Conservation (phyloP, 2,329 filamentous ascomycete genomes). For the Scorias spongiosa region DNA sequence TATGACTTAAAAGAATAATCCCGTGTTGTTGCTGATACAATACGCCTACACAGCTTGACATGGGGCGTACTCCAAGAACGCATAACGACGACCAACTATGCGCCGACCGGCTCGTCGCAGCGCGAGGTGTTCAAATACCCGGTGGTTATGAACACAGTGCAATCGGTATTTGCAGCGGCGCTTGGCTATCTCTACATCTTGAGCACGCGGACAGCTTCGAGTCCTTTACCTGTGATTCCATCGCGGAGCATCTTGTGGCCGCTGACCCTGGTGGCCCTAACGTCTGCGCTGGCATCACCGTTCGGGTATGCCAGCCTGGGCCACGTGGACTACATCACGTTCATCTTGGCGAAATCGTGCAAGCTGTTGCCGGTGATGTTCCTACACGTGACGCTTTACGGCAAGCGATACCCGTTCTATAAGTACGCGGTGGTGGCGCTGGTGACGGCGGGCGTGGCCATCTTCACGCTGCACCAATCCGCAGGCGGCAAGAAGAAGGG, state of each 20-base stretch:
- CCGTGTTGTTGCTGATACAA: background rate
- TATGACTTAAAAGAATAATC: background rate
- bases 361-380: conserved; percentile 99
- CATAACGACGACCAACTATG: conserved; percentile 84
- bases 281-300: conserved; percentile 76
- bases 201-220: conserved; percentile 33
- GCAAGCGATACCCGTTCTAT: conserved; percentile 77
- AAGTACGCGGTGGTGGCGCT: conserved; percentile 89
- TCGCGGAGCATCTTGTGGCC: conserved; percentile 58
- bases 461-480: conserved; percentile 73
- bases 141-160: conserved; percentile 90
- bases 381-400: conserved; percentile 83
- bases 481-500: conserved; percentile 24
- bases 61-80: conserved; percentile 97
- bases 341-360: conserved; percentile 93
- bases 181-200: conserved; percentile 71
- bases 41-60: conserved; percentile 45
- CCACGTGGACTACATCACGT: conserved; percentile 96
- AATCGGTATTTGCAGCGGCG: conserved; percentile 73
- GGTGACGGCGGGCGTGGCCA: conserved; percentile 81
- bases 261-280: conserved; percentile 71
- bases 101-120: conserved; percentile 31
- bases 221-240: conserved; percentile 55
- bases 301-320: conserved; percentile 87
- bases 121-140: conserved; percentile 78